These are phyloP conservation scores for Trichoderma arundinaceum DNA, from an alignment of 2,329 filamentous ascomycete genomes.

Conservation along the genomic window DNA sequence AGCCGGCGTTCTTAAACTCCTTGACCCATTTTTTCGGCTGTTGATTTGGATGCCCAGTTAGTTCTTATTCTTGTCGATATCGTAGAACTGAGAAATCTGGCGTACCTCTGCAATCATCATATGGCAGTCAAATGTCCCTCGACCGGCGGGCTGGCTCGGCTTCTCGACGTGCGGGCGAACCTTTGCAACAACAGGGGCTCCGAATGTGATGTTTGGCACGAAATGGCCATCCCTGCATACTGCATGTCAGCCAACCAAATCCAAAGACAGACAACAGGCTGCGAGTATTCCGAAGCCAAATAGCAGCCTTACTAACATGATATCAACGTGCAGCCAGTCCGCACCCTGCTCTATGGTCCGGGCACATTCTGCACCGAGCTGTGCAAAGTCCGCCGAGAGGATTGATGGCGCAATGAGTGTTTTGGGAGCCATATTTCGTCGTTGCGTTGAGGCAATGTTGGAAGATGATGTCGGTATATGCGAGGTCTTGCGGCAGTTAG, in stretches of 20 bases:
- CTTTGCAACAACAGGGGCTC: slow-evolving; percentile 91
- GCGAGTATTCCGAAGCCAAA: not conserved
- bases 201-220: slow-evolving; percentile 97
- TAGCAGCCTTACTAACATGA: slow-evolving; percentile 61
- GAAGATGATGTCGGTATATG: not conserved
- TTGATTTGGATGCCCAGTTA: not conserved
- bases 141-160: slow-evolving; percentile 71
- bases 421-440: slow-evolving; percentile 74
- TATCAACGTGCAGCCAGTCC: slow-evolving; percentile 95
- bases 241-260: not conserved
- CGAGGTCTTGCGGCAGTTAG: not conserved
- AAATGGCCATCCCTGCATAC: slow-evolving; percentile 89
- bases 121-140: slow-evolving; percentile 97
- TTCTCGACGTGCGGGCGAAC: slow-evolving; percentile 84
- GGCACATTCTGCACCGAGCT: slow-evolving; percentile 83
- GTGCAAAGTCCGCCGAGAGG: slow-evolving; percentile 92
- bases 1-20: slow-evolving; percentile 91
- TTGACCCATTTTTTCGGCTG: slow-evolving; percentile 98
- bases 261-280: not conserved
- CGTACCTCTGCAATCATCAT: slow-evolving; percentile 99
- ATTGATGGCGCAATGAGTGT: slow-evolving; percentile 99
- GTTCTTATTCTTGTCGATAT: not conserved
- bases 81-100: not conserved
- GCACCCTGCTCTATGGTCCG: slow-evolving; percentile 85
- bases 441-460: not conserved